Evolutionary conservation across 805 yeast genomes (phyloP), one percentile per base, ranked within the genome.

Genomic region (Myxozyma nipponensis): DNA sequence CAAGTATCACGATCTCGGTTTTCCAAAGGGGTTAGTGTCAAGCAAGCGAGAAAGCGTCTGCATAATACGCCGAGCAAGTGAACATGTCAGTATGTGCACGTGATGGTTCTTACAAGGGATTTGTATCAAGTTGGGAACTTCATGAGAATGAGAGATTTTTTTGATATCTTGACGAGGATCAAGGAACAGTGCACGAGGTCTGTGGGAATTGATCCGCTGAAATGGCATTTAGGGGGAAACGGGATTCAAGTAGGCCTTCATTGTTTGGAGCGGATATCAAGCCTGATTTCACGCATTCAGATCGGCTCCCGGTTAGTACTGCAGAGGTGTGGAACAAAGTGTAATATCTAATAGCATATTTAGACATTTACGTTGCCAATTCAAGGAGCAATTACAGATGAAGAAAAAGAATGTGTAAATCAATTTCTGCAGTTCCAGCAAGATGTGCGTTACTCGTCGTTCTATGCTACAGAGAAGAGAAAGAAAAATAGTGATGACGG

Each of bases 391-490:
- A 9, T 50, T 22, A 57, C 58, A 3, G 61, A 57, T 6, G 30
- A 28, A 28, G 63, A 59, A 24, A 36, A 36, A 36, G 47, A 48
- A n/a, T 36, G 44, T 7, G 54, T 50, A 26, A 42, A 42, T 22
- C 56, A 56, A 41, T 45, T 59, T 34, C 26, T 54, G 25, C 57
- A 57, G 46, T 51, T 48, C 23, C 52, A 48, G 38, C 52, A 50
- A 19, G 56, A 52, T n/a, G 50, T 59, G 37, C 53, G 58, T 10
- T 47, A 48, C 17, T 55, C 63, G 6, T 58, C 62, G 4, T 51
- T 59, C 25, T 52, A 47, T 37, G 56, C 52, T 17, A 46, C 39
- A 13, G 58, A 54, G 39, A 39, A 40, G 26, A 54, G 52, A 36
- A 38, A 18, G 6, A n/a, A n/a, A n/a, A n/a, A n/a, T n/a, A n/a